Conservation (phyloP, 805 yeast genomes). For the Myxozyma monticola region DNA sequence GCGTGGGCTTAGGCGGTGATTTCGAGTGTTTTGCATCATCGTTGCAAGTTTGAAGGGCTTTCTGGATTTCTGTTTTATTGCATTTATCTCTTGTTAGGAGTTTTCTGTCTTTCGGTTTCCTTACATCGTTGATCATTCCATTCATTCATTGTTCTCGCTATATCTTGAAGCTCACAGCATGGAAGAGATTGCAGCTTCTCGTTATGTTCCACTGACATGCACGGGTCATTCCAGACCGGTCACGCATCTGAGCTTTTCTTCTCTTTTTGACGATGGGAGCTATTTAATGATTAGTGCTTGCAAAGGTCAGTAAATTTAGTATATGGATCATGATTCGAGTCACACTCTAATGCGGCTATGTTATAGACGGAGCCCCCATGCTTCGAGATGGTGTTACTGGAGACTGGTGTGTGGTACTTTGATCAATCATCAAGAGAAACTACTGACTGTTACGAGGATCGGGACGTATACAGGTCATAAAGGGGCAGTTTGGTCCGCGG, state of each 20-base stretch:
- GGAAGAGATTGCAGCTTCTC: slow-evolving; percentile 2
- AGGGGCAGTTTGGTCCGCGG: slow-evolving; percentile 40
- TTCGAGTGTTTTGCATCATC: too few relatives aligned
- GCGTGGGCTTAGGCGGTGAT: too few relatives aligned
- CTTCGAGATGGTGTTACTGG: slow-evolving; percentile 40
- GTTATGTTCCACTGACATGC: slow-evolving; percentile 37
- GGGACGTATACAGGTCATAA: slow-evolving; percentile 41
- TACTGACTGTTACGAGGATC: slow-evolving; percentile 22
- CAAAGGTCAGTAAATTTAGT: slow-evolving; percentile 39
- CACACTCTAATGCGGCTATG: too few relatives aligned
- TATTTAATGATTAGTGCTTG: slow-evolving; percentile 38
- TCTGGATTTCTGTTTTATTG: too few relatives aligned
- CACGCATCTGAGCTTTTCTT: slow-evolving; percentile 37
- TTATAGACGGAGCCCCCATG: slow-evolving; percentile 39
- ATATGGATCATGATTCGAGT: too few relatives aligned
- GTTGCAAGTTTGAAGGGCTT: too few relatives aligned
- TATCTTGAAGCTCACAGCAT: too few relatives aligned
- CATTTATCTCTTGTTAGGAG: too few relatives aligned
- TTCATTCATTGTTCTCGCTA: too few relatives aligned
- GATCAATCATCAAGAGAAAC: not conserved
- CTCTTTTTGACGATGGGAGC: slow-evolving; percentile 22
- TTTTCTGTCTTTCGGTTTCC: too few relatives aligned
- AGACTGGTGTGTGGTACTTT: slow-evolving; percentile 35
- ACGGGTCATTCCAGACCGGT: slow-evolving; percentile 42
- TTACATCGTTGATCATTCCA: too few relatives aligned